Conservation (phyloP, 495 filamentous ascomycete species). For the Xylaria sp. region DNA sequence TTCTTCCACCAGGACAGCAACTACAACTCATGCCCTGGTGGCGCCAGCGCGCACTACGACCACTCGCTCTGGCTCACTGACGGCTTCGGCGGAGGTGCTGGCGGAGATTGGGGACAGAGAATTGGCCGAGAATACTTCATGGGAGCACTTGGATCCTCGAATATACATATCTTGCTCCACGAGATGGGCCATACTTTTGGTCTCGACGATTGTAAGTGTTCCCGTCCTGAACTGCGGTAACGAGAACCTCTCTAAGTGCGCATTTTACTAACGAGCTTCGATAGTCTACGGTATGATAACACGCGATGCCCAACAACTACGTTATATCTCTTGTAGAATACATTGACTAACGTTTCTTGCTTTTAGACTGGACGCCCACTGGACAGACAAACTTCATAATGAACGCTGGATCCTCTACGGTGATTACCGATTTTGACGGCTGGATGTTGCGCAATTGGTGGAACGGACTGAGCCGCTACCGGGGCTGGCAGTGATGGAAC, state of each 20-base stretch:
- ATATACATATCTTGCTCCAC: conserved; percentile 1
- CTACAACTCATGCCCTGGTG: conserved; percentile 27
- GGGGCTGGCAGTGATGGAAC: conserved; percentile 7
- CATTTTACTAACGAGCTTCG: not conserved
- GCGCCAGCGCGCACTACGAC: conserved; percentile 10
- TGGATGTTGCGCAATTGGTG: conserved; percentile 33
- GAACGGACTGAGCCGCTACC: conserved; percentile 1
- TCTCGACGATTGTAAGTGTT: not conserved
- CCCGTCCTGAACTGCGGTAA: not conserved
- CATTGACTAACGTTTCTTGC: not conserved
- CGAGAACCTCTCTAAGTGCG: not conserved
- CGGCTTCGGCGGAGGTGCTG: conserved; percentile 1
- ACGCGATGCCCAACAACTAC: not conserved
- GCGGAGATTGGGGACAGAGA: conserved; percentile 7
- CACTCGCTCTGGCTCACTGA: conserved; percentile 4
- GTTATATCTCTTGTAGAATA: not conserved
- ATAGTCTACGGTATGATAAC: not conserved
- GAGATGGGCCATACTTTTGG: conserved; percentile 9
- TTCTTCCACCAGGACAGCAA: conserved; percentile 32
- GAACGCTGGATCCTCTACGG: conserved; percentile 21
- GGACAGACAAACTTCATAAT: conserved; percentile 31
- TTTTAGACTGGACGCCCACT: conserved; percentile 24
- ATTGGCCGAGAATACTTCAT: not conserved
- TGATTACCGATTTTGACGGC: conserved; percentile 30
- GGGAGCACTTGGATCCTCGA: not conserved